Evolutionary conservation across 345 rosid genomes (phyloP), one percentile per base, ranked within the genome.

Genomic region (Tarenaya hassleriana): DNA sequence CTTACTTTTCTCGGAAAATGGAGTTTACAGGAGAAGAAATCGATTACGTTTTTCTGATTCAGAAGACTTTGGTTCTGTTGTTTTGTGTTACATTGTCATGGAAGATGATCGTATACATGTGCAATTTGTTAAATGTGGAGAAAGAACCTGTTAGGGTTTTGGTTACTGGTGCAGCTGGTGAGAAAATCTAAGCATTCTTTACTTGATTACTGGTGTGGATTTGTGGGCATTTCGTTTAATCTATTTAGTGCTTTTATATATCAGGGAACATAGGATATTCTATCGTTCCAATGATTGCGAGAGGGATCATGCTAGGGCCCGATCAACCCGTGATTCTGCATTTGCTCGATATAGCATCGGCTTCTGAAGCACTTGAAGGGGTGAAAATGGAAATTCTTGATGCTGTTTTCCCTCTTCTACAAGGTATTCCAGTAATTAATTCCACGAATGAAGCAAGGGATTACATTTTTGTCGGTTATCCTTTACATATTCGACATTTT

Each of bases 221-320:
- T 10, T 8, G 6, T 5, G 14, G 16, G n/a, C 1, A 6, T 15
- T 17, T 8, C 0, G 20, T 16, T 7, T 41, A 14, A 20, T 8
- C 50, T 24, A 12, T 33, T 17, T 13, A 15, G 14, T 20, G 10
- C 18, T n/a, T 48, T 0, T 59, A 18, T 31, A 56, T 8, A 34
- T 42, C 77, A 89, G 97, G 95, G 21, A 85, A 83, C 81, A 83
- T 83, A 34, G 95, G 97, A 4, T 86, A 89, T 69, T 86, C 95
- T 34, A 73, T 89, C 16, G 72, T 73, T 24, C 97, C 95, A 6
- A 83, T 86, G 92, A 76, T 85, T 56, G 97, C 97, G 1, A 73
- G 80, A 58, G 97, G 97, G 21, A 34, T 46, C 3, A 77, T 86
- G 97, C 64, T 89, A 19, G 97, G 97, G 27, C 76, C 77, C n/a